Base-by-base conservation (phyloP, 1,139 yeast genomes). In the Saccharomycopsis hybrid region DNA sequence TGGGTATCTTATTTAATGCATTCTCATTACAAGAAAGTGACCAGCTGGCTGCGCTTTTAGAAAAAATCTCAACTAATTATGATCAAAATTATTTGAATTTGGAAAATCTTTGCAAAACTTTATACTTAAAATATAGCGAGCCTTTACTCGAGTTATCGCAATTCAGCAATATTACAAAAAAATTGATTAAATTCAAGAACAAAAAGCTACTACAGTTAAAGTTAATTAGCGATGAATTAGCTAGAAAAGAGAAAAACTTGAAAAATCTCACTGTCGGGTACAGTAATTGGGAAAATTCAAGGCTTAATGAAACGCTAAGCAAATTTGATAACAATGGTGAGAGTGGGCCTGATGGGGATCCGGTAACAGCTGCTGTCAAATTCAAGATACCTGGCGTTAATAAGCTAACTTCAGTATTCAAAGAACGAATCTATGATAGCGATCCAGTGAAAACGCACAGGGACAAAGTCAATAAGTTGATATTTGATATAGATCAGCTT, bases 121-220 rank as follows among this genome's bases (percentile, higher is more conserved):
- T 88, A 44, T 83, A 83, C 55, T 74, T 84, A 4, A 78, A 80
- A 48, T 85, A 85, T 59, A 73, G 85, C 4, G 96, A 88, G 61
- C 95, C 92, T 4, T 67, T 87, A 44, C 85, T 88, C 1, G 96
- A 88, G 62, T 79, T 85, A 31, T 90, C 83, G 5, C 90, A 85
- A 61, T 82, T 82, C 63, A 80, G 89, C 0, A 70, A 74, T 11
- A 82, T 82, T 1, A 77, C 84, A 5, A 77, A 83, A 48, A 74
- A 77, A 37, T 76, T 87, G 11, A 72, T 82, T 49, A 84, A 80
- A 60, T 88, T 75, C 60, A 79, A 86, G 55, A 71, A 76, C 35
- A 80, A 79, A 57, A 88, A 88, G 61, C 66, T 79, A 5, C 67
- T 78, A 25, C 96, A 88, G 60, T 70, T 74, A 50, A 76, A 72